Conservation (phyloP, 2,329 filamentous ascomycete genomes). For the Sporothrix brasiliensis region DNA sequence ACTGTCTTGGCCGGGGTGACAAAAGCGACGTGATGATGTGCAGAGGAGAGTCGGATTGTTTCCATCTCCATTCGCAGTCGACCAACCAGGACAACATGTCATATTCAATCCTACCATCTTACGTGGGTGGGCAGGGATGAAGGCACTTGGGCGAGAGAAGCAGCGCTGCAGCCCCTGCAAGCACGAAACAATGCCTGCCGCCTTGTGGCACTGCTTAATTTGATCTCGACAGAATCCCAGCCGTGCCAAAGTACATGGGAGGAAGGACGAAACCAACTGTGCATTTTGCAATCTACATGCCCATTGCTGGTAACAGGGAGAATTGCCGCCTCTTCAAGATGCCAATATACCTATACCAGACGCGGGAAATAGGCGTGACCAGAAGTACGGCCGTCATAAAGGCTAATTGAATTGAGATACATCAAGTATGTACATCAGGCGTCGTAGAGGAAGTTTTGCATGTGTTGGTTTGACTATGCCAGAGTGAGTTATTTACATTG, state of each 20-base stretch:
- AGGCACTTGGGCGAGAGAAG: background rate
- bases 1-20: background rate
- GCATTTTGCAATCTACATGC: background rate
- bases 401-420: no score
- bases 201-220: background rate
- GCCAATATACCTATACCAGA: background rate
- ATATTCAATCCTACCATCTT: constrained; percentile 13
- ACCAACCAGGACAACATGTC: background rate
- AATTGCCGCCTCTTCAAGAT: background rate
- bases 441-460: no score
- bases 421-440: no score
- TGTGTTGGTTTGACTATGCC: no score
- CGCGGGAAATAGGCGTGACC: background rate
- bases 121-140: constrained; percentile 10
- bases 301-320: no score
- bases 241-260: no score
- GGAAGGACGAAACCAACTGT: background rate
- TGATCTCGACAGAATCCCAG: background rate
- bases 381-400: constrained; percentile 4
- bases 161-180: constrained; percentile 12
- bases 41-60: background rate
- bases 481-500: no score
- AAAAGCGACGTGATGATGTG: constrained; percentile 6
- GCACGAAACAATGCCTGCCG: background rate
- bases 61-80: background rate